Conservation (phyloP, 2,329 filamentous ascomycete species). For the Aspergillus sp. region DNA sequence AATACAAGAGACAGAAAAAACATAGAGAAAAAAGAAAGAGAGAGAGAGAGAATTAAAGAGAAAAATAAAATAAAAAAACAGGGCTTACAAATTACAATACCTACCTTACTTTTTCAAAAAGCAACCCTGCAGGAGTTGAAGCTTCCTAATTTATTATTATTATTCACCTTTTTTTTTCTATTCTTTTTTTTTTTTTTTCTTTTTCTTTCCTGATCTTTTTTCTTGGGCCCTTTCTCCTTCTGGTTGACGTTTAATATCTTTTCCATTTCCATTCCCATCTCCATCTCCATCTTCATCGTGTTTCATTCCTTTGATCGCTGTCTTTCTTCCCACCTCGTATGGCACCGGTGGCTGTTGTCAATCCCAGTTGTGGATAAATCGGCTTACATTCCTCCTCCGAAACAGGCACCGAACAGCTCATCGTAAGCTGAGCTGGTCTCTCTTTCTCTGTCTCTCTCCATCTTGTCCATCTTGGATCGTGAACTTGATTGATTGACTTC, state of each 20-base stretch:
- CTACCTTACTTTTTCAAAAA: constrained; percentile 4
- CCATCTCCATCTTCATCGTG: constrained; percentile 3
- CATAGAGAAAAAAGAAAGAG: neutral
- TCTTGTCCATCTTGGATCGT: neutral
- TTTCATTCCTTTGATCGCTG: constrained; percentile 4
- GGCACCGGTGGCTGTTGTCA: constrained; percentile 16
- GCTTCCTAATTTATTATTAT: constrained; percentile 5
- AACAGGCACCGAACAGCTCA: constrained; percentile 16
- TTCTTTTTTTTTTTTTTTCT: constrained; percentile 6
- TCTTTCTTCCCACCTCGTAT: constrained; percentile 8
- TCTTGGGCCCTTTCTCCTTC: constrained; percentile 1
- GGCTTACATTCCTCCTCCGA: constrained; percentile 22
- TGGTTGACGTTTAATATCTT: constrained; percentile 3
- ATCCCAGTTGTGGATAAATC: constrained; percentile 19
- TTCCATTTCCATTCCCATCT: constrained; percentile 4
- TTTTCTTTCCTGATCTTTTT: constrained; percentile 4
- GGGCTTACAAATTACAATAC: constrained; percentile 3
- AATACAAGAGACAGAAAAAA: neutral
- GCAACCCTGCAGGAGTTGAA: constrained; percentile 6
- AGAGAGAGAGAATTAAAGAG: neutral
- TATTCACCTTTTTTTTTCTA: constrained; percentile 4
- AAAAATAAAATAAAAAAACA: neutral
- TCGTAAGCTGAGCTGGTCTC: constrained; percentile 14
- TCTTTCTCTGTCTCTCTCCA: neutral
- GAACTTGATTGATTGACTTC: neutral